Percentiles rank a stretch among this genome's conserved stretches.
Evolutionary conservation across 2,329 filamentous ascomycete species (phyloP).

Genomic region (Aspergillus sp.): DNA sequence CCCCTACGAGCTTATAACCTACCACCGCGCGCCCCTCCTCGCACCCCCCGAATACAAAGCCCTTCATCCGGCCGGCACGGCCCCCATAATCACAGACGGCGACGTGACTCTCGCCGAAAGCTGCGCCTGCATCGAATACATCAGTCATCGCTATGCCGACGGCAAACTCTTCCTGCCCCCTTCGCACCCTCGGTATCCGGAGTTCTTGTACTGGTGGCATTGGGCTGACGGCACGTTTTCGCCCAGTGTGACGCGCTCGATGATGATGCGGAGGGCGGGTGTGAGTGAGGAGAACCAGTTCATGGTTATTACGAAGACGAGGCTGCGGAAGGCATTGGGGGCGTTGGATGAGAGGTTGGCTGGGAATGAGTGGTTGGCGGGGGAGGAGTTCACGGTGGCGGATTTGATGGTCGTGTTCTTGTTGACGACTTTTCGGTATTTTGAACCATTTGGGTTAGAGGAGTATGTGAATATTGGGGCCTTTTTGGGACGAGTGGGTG

Average conservation of each 20-base stretch:
- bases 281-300: constrained; percentile 28
- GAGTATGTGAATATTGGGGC: constrained; percentile 45
- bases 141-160: constrained; percentile 53
- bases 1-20: constrained; percentile 50
- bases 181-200: constrained; percentile 51
- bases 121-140: constrained; percentile 62
- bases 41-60: constrained; percentile 41
- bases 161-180: constrained; percentile 52
- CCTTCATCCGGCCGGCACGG: constrained; percentile 53
- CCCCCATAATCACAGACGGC: constrained; percentile 61
- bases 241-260: constrained; percentile 37
- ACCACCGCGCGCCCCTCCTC: constrained; percentile 49
- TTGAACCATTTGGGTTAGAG: constrained; percentile 45
- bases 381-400: constrained; percentile 62
- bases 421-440: constrained; percentile 62
- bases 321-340: constrained; percentile 41
- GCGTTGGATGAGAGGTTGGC: constrained; percentile 52
- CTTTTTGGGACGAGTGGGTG: constrained; percentile 48
- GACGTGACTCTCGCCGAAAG: constrained; percentile 59
- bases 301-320: constrained; percentile 30
- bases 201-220: constrained; percentile 67
- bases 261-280: constrained; percentile 32
- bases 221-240: constrained; percentile 52
- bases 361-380: constrained; percentile 56
- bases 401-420: constrained; percentile 65